These are phyloP conservation scores for Saprolegnia parasitica DNA, from an alignment of 352 stramenopile genomes.

Conservation along the genomic window DNA sequence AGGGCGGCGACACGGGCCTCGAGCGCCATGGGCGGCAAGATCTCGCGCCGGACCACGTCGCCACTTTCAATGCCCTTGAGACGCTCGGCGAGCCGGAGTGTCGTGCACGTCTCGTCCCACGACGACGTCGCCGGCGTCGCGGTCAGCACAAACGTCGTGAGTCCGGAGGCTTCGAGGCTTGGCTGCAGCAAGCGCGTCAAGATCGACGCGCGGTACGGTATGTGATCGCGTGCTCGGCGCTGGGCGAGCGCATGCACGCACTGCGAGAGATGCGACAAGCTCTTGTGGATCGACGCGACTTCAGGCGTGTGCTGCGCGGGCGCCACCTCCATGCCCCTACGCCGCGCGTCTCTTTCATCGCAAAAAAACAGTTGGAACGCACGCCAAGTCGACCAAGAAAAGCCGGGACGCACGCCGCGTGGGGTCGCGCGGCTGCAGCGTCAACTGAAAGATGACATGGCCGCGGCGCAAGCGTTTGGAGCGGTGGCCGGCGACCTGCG, in stretches of 20 bases:
- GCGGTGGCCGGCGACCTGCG: background rate
- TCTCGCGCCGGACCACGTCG: background rate
- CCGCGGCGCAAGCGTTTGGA: slow-evolving; percentile 65
- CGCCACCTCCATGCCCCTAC: slow-evolving; percentile 64
- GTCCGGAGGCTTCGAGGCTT: slow-evolving; percentile 49
- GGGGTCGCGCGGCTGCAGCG: slow-evolving; percentile 40
- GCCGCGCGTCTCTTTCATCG: slow-evolving; percentile 10
- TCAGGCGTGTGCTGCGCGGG: slow-evolving; percentile 54
- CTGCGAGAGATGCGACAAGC: slow-evolving; percentile 64
- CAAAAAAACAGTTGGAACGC: slow-evolving; percentile 16
- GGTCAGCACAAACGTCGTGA: slow-evolving; percentile 63
- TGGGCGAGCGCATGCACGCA: slow-evolving; percentile 67
- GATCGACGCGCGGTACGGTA: slow-evolving; percentile 64
- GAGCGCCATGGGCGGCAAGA: background rate
- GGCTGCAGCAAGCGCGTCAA: slow-evolving; percentile 63
- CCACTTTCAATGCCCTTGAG: slow-evolving; percentile 43
- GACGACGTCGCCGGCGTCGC: slow-evolving; percentile 50
- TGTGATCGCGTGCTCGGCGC: slow-evolving; percentile 41
- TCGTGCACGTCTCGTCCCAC: slow-evolving; percentile 65
- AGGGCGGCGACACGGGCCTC: slow-evolving; percentile 66
- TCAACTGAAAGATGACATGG: slow-evolving; percentile 71
- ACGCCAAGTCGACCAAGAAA: slow-evolving; percentile 76
- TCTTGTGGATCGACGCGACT: slow-evolving; percentile 67
- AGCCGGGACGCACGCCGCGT: slow-evolving; percentile 49
- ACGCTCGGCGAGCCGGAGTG: slow-evolving; percentile 61